phyloP scores from a whole-genome alignment of 2,329 filamentous ascomycete genomes.

The Mycosphaerella arachidis region DNA sequence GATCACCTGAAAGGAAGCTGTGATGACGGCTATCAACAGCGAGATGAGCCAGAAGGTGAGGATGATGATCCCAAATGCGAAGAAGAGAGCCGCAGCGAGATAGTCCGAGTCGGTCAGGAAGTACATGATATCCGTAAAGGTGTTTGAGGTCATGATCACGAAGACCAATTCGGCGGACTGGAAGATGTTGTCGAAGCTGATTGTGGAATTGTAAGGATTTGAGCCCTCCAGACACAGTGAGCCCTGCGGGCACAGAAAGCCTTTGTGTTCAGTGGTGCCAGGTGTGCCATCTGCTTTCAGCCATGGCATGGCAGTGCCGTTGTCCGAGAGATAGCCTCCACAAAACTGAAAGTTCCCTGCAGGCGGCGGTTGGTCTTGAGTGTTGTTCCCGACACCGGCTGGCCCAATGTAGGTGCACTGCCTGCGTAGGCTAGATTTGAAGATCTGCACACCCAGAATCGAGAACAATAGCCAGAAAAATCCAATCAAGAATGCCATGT shows the following conservation, averaged over 20 bases:
- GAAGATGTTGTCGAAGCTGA: constrained; percentile 92
- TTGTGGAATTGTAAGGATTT: constrained; percentile 78
- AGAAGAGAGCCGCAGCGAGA: constrained; percentile 74
- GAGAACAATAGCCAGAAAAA: constrained; percentile 99
- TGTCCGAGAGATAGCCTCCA: constrained; percentile 69
- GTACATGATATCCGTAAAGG: constrained; percentile 92
- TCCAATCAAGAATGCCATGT: constrained; percentile 87
- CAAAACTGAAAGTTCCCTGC: constrained; percentile 70
- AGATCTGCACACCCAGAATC: constrained; percentile 94
- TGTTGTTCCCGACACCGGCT: constrained; percentile 28
- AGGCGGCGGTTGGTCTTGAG: constrained; percentile 20
- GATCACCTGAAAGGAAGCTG: constrained; percentile 96
- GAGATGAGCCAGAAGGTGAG: constrained; percentile 97
- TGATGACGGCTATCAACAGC: constrained; percentile 91
- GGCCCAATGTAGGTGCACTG: constrained; percentile 44
- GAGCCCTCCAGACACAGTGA: constrained; percentile 75
- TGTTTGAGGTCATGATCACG: constrained; percentile 97
- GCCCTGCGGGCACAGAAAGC: constrained; percentile 78
- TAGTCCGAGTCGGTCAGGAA: constrained; percentile 90
- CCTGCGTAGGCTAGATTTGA: constrained; percentile 54
- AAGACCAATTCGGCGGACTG: constrained; percentile 93
- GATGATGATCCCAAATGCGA: constrained; percentile 70
- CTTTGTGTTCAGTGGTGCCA: constrained; percentile 62
- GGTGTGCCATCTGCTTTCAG: constrained; percentile 51
- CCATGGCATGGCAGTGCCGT: constrained; percentile 61